phyloP scores from a whole-genome alignment of 176 grass and related monocot genomes.

The Tuctoria greenei region DNA sequence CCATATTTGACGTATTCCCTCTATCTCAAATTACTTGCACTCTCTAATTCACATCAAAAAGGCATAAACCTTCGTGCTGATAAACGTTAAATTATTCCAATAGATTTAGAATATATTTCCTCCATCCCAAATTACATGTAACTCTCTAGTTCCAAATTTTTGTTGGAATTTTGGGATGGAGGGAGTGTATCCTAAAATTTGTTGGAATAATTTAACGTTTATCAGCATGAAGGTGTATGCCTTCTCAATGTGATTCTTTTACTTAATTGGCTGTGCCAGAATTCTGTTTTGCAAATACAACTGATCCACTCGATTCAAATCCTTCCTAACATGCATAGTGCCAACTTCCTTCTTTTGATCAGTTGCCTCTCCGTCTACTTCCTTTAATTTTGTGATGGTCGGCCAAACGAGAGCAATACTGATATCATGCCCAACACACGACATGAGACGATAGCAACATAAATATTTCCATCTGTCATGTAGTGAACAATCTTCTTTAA shows the following conservation, averaged over 20 bases:
- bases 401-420: conserved; percentile 16
- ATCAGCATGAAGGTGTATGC: not conserved
- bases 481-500: not conserved
- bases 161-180: no score
- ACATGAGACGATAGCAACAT: not conserved
- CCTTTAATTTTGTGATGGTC: conserved; percentile 8
- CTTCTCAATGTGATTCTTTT: not conserved
- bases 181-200: not conserved
- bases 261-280: not conserved
- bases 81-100: not conserved
- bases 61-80: not conserved
- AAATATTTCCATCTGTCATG: not conserved
- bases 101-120: not conserved
- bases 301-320: not conserved
- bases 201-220: not conserved
- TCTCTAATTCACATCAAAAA: not conserved
- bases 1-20: no score
- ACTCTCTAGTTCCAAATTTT: no score
- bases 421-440: conserved; percentile 20
- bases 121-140: no score
- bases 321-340: not conserved
- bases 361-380: not conserved
- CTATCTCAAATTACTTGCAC: no score
- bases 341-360: not conserved
- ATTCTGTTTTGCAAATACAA: not conserved